Evolutionary conservation across 2,329 filamentous ascomycete species (phyloP), one percentile per base, ranked within the genome.

Genomic region (Lecanicillium sp.): DNA sequence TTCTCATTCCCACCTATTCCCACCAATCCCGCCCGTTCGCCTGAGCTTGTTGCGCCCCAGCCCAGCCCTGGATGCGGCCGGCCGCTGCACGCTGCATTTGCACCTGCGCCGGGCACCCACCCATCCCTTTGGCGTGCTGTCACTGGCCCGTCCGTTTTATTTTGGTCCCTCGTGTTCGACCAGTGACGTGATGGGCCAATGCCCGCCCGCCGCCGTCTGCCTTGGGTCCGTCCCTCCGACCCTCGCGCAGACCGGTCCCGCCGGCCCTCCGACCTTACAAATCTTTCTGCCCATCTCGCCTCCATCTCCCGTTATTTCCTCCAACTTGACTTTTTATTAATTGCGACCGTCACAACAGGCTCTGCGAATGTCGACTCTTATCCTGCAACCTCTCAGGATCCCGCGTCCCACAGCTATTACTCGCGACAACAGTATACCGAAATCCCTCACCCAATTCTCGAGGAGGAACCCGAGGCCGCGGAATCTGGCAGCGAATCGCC

Each of bases 401-500:
- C 33, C 27, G 35, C 36, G 29, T 33, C 37, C 12, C 25, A 33
- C 48, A 59, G 49, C 43, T 54, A 51, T 44, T 66, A 63, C 8
- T 69, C 68, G 17, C 65, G 69, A 12, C 66, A 63, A 39, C 67
- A 70, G 32, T 67, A 63, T 37, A 64, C 68, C 47, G 72, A 76
- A 37, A 58, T 74, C 9, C 60, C 64, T 46, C 66, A 61, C 44
- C 66, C 73, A 39, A 77, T 79, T 44, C 64, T 69, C 37, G 59
- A 62, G 46, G 74, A 79, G 59, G 29, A 30, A 30, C 29, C 29
- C 11, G 69, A 71, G 52, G 69, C 68, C 55, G 74, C 74, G 58
- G 77, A 80, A 53, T 77, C 74, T 8, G 69, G 72, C 45, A 78
- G 71, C 56, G 76, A 80, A 50, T 70, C 69, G 17, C 62, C 66